Evolutionary conservation across 768 basidiomycete genomes (phyloP).

Genomic region (Lanmaoa rubissima): DNA sequence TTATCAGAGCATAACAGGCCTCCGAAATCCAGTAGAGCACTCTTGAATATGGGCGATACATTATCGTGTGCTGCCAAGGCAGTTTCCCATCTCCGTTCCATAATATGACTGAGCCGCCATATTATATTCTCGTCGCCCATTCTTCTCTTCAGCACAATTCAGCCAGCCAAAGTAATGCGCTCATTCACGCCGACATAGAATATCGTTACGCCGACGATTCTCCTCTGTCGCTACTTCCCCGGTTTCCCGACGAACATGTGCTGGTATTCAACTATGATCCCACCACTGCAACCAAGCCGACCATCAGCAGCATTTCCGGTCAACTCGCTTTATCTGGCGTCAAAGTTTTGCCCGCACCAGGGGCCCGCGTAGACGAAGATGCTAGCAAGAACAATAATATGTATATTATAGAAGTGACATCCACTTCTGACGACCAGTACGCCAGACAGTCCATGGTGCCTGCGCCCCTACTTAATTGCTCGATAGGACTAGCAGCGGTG

Average conservation of each 20-base stretch:
- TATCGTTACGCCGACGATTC: conserved; percentile 83
- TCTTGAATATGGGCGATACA: conserved; percentile 35
- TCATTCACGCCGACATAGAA: conserved; percentile 68
- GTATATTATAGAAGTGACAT: conserved; percentile 70
- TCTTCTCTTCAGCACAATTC: conserved; percentile 40
- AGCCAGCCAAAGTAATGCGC: conserved; percentile 35
- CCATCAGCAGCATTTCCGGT: conserved; percentile 50
- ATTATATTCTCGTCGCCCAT: conserved; percentile 68
- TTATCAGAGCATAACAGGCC: conserved; percentile 50
- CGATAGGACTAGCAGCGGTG: conserved; percentile 5
- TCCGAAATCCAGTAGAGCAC: conserved; percentile 52
- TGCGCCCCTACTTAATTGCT: not conserved
- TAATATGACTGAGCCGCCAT: conserved; percentile 43
- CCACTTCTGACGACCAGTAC: conserved; percentile 46
- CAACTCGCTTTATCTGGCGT: conserved; percentile 54
- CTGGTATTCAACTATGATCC: conserved; percentile 71
- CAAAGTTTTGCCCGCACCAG: conserved; percentile 71
- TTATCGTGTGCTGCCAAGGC: not conserved
- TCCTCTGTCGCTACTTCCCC: conserved; percentile 61
- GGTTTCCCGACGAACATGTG: conserved; percentile 62
- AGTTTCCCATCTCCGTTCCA: not conserved
- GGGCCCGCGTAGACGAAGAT: conserved; percentile 55
- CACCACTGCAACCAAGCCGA: conserved; percentile 36
- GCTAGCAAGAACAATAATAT: conserved; percentile 58
- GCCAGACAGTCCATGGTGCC: conserved; percentile 1